Percentiles rank a stretch among this genome's conserved stretches.
phyloP scores from a whole-genome alignment of 108 stramenopile genomes.

The Pseudonitzschia multiseries region DNA sequence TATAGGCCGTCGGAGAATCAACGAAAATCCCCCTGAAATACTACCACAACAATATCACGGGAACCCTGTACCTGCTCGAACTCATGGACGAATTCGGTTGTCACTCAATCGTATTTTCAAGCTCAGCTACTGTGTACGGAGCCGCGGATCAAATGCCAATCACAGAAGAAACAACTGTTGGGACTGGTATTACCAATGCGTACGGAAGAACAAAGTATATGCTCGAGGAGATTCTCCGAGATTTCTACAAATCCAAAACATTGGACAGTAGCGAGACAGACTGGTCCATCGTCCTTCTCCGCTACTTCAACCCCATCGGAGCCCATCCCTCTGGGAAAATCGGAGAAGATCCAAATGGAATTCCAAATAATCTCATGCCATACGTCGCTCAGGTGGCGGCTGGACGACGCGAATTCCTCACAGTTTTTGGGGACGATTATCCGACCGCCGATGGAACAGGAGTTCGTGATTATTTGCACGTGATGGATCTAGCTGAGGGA shows the following conservation, averaged over 20 bases:
- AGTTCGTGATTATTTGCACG: constrained; percentile 98
- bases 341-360: constrained; percentile 97
- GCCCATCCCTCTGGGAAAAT: constrained; percentile 95
- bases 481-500: constrained; percentile 96
- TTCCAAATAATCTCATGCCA: constrained; percentile 99
- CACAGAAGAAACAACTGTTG: constrained; percentile 81
- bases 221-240: constrained; percentile 96
- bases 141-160: constrained; percentile 89
- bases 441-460: constrained; percentile 96
- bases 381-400: constrained; percentile 97
- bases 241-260: constrained; percentile 77
- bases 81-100: constrained; percentile 91
- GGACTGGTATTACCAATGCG: constrained; percentile 95
- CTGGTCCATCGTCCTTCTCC: constrained; percentile 86
- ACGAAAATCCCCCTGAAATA: constrained; percentile 89
- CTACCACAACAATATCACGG: constrained; percentile 91
- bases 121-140: constrained; percentile 98
- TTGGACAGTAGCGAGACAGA: constrained; percentile 37
- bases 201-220: constrained; percentile 99
- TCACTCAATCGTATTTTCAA: constrained; percentile 90
- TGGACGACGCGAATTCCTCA: constrained; percentile 90
- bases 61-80: constrained; percentile 81
- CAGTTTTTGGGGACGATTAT: constrained; percentile 97
- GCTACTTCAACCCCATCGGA: constrained; percentile 99
- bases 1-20: constrained; percentile 92